Evolutionary conservation across 805 yeast species (phyloP).

Genomic region (Yamadazyma olivae): DNA sequence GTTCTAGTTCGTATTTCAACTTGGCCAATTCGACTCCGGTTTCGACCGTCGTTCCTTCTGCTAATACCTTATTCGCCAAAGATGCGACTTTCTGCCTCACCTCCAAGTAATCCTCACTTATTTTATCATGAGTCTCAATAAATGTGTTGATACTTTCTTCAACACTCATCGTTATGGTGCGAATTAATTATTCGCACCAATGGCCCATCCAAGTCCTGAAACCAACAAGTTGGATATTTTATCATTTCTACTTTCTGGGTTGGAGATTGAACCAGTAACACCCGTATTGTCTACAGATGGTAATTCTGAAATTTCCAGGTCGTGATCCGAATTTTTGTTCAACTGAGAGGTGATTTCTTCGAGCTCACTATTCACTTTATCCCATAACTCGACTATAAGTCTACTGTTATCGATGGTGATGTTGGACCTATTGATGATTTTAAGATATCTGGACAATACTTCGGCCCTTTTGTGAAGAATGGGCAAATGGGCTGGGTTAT

Average conservation of each 20-base stretch:
- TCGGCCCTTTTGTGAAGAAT: slow-evolving; percentile 49
- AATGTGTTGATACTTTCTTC: slow-evolving; percentile 27
- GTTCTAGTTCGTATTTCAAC: slow-evolving; percentile 27
- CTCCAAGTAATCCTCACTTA: slow-evolving; percentile 28
- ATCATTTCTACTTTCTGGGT: slow-evolving; percentile 43
- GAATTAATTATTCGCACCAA: slow-evolving; percentile 43
- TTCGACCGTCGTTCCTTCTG: background rate
- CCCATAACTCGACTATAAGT: slow-evolving; percentile 64
- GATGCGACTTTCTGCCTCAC: slow-evolving; percentile 30
- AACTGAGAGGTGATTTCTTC: no score
- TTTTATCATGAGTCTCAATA: slow-evolving; percentile 31
- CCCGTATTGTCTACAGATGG: no score
- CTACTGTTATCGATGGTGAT: slow-evolving; percentile 50
- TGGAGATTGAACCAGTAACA: no score
- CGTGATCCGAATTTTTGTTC: no score
- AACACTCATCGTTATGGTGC: slow-evolving; percentile 10
- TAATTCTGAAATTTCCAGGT: no score
- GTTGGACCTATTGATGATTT: slow-evolving; percentile 22
- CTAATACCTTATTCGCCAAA: slow-evolving; percentile 5
- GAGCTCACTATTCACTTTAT: slow-evolving; percentile 33
- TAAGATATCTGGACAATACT: slow-evolving; percentile 50
- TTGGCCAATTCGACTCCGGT: slow-evolving; percentile 16
- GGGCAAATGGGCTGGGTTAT: slow-evolving; percentile 21
- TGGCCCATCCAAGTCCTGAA: slow-evolving; percentile 62
- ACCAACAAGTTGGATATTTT: slow-evolving; percentile 50